Evolutionary conservation across 2,329 filamentous ascomycete species (phyloP).

Genomic region (Fusarium xylarioides): DNA sequence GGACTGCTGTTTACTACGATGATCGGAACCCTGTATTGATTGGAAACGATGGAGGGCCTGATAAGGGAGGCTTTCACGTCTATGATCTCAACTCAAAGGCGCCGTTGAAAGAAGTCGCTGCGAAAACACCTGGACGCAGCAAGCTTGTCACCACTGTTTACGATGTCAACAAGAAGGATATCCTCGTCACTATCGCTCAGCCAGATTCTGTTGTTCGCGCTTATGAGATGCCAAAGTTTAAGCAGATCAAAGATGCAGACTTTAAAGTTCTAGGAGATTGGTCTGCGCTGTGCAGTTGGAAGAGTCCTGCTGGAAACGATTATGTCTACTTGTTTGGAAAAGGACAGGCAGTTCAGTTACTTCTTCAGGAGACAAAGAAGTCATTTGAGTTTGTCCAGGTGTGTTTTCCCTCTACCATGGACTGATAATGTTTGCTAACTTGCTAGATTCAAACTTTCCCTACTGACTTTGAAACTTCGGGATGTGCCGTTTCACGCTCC

Average conservation of each 20-base stretch:
- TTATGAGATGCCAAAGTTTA: constrained; percentile 48
- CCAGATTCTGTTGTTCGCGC: constrained; percentile 54
- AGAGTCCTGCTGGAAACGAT: constrained; percentile 51
- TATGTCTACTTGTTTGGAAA: constrained; percentile 60
- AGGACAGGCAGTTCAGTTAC: constrained; percentile 49
- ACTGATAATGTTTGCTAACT: neutral
- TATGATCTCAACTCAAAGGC: constrained; percentile 47
- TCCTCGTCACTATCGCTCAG: constrained; percentile 53
- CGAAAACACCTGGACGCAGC: constrained; percentile 53
- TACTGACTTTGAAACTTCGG: constrained; percentile 52
- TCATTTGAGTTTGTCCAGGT: constrained; percentile 52
- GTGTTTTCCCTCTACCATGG: neutral
- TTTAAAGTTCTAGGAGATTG: constrained; percentile 55
- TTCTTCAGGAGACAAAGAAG: constrained; percentile 45
- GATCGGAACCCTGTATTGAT: constrained; percentile 49
- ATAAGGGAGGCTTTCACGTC: constrained; percentile 53
- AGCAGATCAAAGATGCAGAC: constrained; percentile 45
- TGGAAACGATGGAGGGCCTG: constrained; percentile 57
- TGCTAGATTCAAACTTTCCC: constrained; percentile 54
- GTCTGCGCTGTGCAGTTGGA: constrained; percentile 58
- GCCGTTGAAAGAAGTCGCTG: constrained; percentile 45
- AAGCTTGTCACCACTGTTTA: constrained; percentile 55
- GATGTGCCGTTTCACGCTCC: constrained; percentile 52
- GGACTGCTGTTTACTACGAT: constrained; percentile 52
- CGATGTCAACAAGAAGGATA: constrained; percentile 48